Evolutionary conservation across 2,329 filamentous ascomycete genomes (phyloP), one percentile per base, ranked within the genome.

Genomic region (Aspergillus sp.): DNA sequence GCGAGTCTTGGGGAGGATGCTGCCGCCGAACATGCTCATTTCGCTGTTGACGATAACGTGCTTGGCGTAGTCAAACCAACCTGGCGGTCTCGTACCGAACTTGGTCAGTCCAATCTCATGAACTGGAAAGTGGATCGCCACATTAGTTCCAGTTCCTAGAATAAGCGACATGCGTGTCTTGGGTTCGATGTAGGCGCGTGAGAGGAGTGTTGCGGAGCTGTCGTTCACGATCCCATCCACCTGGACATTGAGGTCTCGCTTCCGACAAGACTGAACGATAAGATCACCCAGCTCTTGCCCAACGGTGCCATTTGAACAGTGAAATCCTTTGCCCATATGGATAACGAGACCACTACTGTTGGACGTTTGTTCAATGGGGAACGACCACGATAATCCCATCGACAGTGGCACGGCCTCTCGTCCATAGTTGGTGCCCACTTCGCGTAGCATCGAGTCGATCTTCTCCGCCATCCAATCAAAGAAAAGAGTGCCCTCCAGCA

Each of bases 391-490:
- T 63, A 89, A 67, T 3, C 86, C 86, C 80, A 88, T 84, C 5
- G 81, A 78, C 58, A 88, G 73, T 10, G 77, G 78, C 3, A 71
- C 71, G 13, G 67, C 63, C 48, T 70, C 72, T 6, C 75, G 71
- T 17, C 73, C 74, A 47, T 76, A 79, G 57, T 79, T 76, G 30
- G 78, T 73, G 21, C 73, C 65, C 68, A 77, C 72, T 62, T 74
- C 63, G 70, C 72, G 72, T 51, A 88, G 74, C 72, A 84, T 84
- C 8, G 81, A 78, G 47, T 81, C 80, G 59, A 89, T 87, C 61
- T 82, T 81, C 51, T 78, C 78, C 5, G 86, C 86, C 82, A 89
- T 87, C 86, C 86, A 89, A 69, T 87, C 85, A 69, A 88, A 89
- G 71, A 89, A 88, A 1, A 78, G 76, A 23, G 78, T 79, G 2